phyloP scores from a whole-genome alignment of 2,329 filamentous ascomycete genomes.

The Coleophoma cylindrospora region DNA sequence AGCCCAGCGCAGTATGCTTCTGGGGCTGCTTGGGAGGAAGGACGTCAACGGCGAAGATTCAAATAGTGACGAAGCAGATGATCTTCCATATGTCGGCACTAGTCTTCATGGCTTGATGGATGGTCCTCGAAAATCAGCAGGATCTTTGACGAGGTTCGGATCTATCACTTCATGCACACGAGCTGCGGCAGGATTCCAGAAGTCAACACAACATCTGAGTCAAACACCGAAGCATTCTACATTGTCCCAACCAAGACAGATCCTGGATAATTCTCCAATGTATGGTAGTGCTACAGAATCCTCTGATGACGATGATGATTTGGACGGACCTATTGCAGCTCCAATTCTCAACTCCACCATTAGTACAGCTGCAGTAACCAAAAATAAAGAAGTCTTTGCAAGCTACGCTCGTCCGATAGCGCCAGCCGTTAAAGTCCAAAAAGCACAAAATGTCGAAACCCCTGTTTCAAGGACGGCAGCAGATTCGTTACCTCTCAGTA shows the following conservation, averaged over 20 bases:
- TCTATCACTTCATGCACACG: constrained; percentile 16
- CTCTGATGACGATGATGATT: constrained; percentile 20
- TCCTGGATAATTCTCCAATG: not conserved
- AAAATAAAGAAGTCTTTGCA: too few relatives aligned
- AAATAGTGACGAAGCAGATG: constrained; percentile 21
- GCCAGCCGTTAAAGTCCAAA: too few relatives aligned
- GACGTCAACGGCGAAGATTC: constrained; percentile 17
- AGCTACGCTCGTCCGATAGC: too few relatives aligned
- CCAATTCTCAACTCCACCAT: not conserved
- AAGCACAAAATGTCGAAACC: too few relatives aligned
- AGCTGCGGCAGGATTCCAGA: constrained; percentile 26
- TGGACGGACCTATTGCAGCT: constrained; percentile 19
- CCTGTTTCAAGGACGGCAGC: too few relatives aligned
- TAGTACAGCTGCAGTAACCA: too few relatives aligned
- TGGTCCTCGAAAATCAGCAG: constrained; percentile 27
- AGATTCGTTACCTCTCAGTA: not conserved
- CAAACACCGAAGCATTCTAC: constrained; percentile 8
- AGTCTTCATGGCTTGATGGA: constrained; percentile 38
- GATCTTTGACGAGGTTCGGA: constrained; percentile 22
- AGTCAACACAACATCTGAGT: constrained; percentile 8
- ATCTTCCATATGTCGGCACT: constrained; percentile 30
- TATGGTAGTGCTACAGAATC: constrained; percentile 10
- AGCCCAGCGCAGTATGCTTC: constrained; percentile 29
- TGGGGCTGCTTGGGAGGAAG: constrained; percentile 15
- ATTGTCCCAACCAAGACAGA: not conserved